Evolutionary conservation across 108 stramenopile species (phyloP).

Genomic region (Stephanodiscus triporus): DNA sequence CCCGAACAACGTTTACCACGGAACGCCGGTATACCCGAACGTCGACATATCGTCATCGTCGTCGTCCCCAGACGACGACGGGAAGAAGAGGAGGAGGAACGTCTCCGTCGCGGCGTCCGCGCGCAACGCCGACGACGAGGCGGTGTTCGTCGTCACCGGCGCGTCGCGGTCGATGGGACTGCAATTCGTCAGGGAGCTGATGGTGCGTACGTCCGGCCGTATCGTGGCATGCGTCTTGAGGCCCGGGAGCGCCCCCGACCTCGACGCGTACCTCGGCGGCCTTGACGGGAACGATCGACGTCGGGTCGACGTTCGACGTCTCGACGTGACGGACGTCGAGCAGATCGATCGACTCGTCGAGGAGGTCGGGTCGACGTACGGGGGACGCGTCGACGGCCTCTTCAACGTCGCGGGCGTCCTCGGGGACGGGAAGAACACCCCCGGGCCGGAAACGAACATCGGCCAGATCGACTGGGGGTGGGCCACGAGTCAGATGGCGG

Average conservation of each 20-base stretch:
- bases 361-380: constrained; percentile 17
- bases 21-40: constrained; percentile 33
- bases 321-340: constrained; percentile 39
- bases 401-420: constrained; percentile 57
- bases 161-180: constrained; percentile 50
- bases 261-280: constrained; percentile 31
- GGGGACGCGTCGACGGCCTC: constrained; percentile 48
- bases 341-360: constrained; percentile 27
- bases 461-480: constrained; percentile 56
- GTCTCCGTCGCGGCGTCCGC: constrained; percentile 29
- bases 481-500: constrained; percentile 51
- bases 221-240: constrained; percentile 45
- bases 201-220: constrained; percentile 33
- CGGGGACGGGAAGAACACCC: constrained; percentile 35
- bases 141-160: constrained; percentile 53
- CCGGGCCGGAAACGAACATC: constrained; percentile 53
- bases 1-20: constrained; percentile 36
- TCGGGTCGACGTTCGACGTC: constrained; percentile 22
- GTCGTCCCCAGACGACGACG: neutral
- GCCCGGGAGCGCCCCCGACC: constrained; percentile 33
- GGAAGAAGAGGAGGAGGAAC: too few relatives aligned
- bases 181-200: constrained; percentile 43
- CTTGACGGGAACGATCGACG: constrained; percentile 12
- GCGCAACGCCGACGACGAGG: constrained; percentile 40
- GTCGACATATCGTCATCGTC: constrained; percentile 32